Conservation (phyloP, 2,329 filamentous ascomycete species). For the Rutstroemia sp. region DNA sequence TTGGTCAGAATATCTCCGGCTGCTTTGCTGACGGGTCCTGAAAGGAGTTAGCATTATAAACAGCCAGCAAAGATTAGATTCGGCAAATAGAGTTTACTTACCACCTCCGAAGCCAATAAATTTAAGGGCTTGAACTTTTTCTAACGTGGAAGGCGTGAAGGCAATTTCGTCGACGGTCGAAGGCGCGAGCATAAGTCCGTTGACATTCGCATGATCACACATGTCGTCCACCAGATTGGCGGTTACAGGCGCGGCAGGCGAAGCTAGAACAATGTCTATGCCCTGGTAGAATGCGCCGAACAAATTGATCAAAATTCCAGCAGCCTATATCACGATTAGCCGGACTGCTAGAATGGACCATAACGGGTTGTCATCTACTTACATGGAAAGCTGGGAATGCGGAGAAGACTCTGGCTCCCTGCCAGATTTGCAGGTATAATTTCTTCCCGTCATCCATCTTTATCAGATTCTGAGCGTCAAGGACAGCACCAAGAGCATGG, state of each 20-base stretch:
- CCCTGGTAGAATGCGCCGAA: neutral
- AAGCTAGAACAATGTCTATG: neutral
- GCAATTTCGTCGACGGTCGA: slow-evolving; percentile 7
- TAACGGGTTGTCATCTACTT: neutral
- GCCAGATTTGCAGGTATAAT: neutral
- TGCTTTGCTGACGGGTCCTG: neutral
- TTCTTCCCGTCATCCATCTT: neutral
- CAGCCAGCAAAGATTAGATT: neutral
- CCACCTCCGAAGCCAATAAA: slow-evolving; percentile 2
- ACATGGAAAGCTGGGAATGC: slow-evolving; percentile 5
- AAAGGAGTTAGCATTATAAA: neutral
- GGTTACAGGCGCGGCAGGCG: slow-evolving; percentile 3
- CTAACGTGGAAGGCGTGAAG: neutral
- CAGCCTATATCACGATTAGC: neutral
- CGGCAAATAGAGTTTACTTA: neutral
- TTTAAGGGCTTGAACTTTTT: neutral
- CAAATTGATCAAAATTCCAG: neutral
- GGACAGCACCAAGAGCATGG: neutral
- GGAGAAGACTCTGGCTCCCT: neutral
- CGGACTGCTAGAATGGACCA: neutral
- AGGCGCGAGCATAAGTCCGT: slow-evolving; percentile 1
- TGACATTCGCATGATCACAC: neutral
- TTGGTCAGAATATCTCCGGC: slow-evolving; percentile 5
- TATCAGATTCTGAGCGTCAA: neutral
- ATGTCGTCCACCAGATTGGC: slow-evolving; percentile 1